phyloP scores from a whole-genome alignment of 768 basidiomycete genomes.

The Amylocystis lapponica region DNA sequence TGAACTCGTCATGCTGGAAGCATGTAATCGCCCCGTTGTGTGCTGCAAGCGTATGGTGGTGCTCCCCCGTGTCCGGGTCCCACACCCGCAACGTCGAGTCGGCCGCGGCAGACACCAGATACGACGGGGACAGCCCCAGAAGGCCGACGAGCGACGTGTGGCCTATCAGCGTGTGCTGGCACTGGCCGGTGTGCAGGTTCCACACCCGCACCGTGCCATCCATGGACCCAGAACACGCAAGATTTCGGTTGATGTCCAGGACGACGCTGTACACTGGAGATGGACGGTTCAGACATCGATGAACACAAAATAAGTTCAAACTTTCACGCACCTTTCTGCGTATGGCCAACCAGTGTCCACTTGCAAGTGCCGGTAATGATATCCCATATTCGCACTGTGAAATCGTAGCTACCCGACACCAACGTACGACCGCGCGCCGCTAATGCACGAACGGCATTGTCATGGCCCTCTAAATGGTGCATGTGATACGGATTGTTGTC shows the following conservation, averaged over 20 bases:
- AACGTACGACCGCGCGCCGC: constrained; percentile 82
- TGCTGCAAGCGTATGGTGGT: constrained; percentile 70
- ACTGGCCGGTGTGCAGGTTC: constrained; percentile 76
- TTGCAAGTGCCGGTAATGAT: constrained; percentile 71
- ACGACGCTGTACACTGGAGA: constrained; percentile 84
- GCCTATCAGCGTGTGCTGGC: constrained; percentile 71
- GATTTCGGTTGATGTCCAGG: constrained; percentile 70
- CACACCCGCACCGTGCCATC: constrained; percentile 92
- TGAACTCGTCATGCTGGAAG: constrained; percentile 94
- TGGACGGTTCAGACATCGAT: constrained; percentile 6
- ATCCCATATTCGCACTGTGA: constrained; percentile 89
- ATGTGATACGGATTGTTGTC: constrained; percentile 80
- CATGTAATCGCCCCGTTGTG: constrained; percentile 94
- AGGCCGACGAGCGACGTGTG: constrained; percentile 91
- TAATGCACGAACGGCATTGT: constrained; percentile 78
- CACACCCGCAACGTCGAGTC: constrained; percentile 89
- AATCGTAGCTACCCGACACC: constrained; percentile 94
- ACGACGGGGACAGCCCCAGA: constrained; percentile 75
- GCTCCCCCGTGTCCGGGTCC: constrained; percentile 75
- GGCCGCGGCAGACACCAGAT: constrained; percentile 88
- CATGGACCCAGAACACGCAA: constrained; percentile 93
- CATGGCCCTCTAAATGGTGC: constrained; percentile 74
- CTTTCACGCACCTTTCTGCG: constrained; percentile 76
- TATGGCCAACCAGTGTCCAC: constrained; percentile 74
- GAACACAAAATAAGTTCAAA: constrained; percentile 1